phyloP scores from a whole-genome alignment of 495 filamentous ascomycete species.

The Podospora fimiseda region DNA sequence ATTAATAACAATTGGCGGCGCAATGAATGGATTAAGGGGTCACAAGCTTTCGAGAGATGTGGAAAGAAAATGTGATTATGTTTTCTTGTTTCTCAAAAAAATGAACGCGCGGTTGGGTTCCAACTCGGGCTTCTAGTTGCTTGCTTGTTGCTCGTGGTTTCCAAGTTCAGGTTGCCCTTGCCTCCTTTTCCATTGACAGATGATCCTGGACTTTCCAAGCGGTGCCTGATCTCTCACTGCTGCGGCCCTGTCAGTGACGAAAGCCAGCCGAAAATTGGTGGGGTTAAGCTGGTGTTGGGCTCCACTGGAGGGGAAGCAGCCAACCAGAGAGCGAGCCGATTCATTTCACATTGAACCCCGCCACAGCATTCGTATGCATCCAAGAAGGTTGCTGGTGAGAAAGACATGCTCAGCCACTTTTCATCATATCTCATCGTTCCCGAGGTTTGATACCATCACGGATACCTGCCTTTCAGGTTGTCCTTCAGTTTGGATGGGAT shows the following conservation, averaged over 20 bases:
- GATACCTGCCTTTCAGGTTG: not conserved
- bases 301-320: not conserved
- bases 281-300: constrained; percentile 7
- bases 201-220: constrained; percentile 2
- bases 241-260: constrained; percentile 19
- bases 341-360: not conserved
- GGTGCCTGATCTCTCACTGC: constrained; percentile 18
- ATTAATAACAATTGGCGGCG: constrained; percentile 2
- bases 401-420: constrained; percentile 9
- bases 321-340: not conserved
- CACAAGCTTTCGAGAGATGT: no score
- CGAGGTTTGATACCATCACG: not conserved
- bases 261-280: constrained; percentile 13
- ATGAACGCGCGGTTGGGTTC: not conserved
- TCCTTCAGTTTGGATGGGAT: no score
- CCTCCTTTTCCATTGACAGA: constrained; percentile 1
- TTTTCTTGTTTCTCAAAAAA: not conserved
- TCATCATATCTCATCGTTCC: not conserved
- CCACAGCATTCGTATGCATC: constrained; percentile 5
- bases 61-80: no score
- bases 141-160: not conserved
- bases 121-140: no score
- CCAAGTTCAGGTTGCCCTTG: constrained; percentile 4
- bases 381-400: not conserved
- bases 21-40: not conserved